phyloP scores from a whole-genome alignment of 352 stramenopile genomes.

The Elongisporangium anandrum region DNA sequence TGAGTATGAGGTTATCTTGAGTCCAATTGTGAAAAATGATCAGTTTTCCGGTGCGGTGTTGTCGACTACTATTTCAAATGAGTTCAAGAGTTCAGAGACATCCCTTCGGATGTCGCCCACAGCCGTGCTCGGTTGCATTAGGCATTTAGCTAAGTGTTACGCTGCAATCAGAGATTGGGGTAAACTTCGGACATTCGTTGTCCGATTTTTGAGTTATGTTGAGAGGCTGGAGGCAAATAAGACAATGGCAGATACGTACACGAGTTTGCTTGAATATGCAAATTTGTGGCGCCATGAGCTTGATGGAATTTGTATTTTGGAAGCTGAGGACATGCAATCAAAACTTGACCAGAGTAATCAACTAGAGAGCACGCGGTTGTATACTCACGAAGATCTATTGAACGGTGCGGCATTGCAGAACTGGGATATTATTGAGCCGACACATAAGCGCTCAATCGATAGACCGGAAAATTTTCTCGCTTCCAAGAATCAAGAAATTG shows the following conservation, averaged over 20 bases:
- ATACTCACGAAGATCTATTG: neutral
- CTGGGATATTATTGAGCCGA: neutral
- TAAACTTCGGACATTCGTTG: slow-evolving; percentile 25
- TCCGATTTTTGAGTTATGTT: slow-evolving; percentile 19
- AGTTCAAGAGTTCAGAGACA: slow-evolving; percentile 19
- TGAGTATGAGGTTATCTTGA: slow-evolving; percentile 38
- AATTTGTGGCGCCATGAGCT: slow-evolving; percentile 37
- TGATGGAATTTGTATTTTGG: slow-evolving; percentile 17
- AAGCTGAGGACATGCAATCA: slow-evolving; percentile 4
- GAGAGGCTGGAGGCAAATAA: slow-evolving; percentile 16
- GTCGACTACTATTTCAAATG: slow-evolving; percentile 18
- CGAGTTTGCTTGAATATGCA: slow-evolving; percentile 26
- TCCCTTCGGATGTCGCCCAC: slow-evolving; percentile 30
- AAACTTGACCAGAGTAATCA: neutral
- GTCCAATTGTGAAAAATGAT: slow-evolving; percentile 15
- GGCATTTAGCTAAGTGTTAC: slow-evolving; percentile 49
- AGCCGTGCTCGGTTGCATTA: slow-evolving; percentile 36
- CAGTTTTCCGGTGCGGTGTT: slow-evolving; percentile 4
- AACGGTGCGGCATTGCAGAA: neutral
- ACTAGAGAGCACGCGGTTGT: no score
- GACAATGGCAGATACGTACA: slow-evolving; percentile 16
- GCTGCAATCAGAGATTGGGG: slow-evolving; percentile 34
- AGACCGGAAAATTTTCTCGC: no score
- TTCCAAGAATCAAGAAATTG: neutral
- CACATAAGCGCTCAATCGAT: neutral